These are phyloP conservation scores for Microthlaspi erraticum DNA, from an alignment of 345 rosid species.

Conservation along the genomic window DNA sequence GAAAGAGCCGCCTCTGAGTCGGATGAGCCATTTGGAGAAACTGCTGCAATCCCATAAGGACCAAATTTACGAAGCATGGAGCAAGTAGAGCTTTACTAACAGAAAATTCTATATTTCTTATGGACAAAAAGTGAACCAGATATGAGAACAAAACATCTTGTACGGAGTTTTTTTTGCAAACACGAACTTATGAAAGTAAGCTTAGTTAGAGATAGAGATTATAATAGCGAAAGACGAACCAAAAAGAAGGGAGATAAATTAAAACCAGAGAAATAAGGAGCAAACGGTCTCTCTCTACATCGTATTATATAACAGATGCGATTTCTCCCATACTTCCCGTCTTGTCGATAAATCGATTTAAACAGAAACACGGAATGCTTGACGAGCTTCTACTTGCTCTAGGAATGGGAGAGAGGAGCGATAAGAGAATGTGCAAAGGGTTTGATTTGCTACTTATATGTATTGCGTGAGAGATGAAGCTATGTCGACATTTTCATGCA, in stretches of 20 bases:
- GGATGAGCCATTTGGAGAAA: conserved; percentile 29
- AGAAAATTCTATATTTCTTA: neutral
- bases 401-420: conserved; percentile 11
- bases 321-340: neutral
- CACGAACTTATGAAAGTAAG: neutral
- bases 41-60: conserved; percentile 6
- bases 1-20: conserved; percentile 5
- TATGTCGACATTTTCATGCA: conserved; percentile 42
- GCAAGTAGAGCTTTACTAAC: neutral
- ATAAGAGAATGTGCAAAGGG: conserved; percentile 21
- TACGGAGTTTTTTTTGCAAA: conserved; percentile 1
- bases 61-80: neutral
- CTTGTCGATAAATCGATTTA: neutral
- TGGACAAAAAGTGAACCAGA: neutral
- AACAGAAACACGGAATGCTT: neutral
- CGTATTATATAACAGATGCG: neutral
- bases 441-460: conserved; percentile 23
- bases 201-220: neutral
- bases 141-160: conserved; percentile 16
- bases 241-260: neutral
- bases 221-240: neutral
- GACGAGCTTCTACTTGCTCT: conserved; percentile 12
- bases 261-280: neutral
- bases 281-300: neutral
- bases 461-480: conserved; percentile 21